Base-by-base conservation (phyloP, 495 filamentous ascomycete genomes). In the Neurospora terricola region DNA sequence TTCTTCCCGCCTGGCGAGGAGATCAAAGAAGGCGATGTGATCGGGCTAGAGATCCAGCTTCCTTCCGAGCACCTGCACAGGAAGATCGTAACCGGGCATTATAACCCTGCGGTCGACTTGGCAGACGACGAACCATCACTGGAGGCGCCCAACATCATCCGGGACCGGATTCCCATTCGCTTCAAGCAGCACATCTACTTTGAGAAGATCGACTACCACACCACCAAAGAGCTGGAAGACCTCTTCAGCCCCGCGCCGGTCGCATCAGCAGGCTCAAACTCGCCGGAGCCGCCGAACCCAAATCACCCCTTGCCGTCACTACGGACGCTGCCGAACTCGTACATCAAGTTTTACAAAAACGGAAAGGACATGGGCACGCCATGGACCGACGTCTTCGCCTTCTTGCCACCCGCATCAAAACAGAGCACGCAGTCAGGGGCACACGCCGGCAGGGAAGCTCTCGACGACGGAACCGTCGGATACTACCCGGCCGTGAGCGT, bases 401-500 rank as follows among this genome's bases (percentile, higher is more conserved):
- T 99, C 81, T 84, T 99, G 0, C 96, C 96, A 0, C 95, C 95
- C 0, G 94, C 95, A 2, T 95, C 91, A 38, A 91, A 91, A 62
- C 92, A 93, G 18, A 84, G 90, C n/a, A 82, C 82, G 0, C 91
- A 93, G 69, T 83, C 90, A 3, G 93, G 92, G 1, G 54, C 54
- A 34, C 54, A 66, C 54, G 54, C 54, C 11, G 92, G 92, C 14
- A 87, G 96, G 27, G 92, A 94, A 70, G 89, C 87, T 5, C 89
- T 96, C 39, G 96, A 99, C 77, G 96, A 99, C 77, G 95, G 94
- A 34, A 91, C 93, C 85, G 85, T 97, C 4, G 96, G 96, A 0
- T 99, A 99, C 79, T 97, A 94, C 79, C 96, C 96, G 1, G 94
- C 95, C 27, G 89, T 98, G 21, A 94, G 93, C 74, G 93, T 94